These are phyloP conservation scores for Phytophthora citricola DNA, from an alignment of 352 stramenopile species.

Conservation along the genomic window DNA sequence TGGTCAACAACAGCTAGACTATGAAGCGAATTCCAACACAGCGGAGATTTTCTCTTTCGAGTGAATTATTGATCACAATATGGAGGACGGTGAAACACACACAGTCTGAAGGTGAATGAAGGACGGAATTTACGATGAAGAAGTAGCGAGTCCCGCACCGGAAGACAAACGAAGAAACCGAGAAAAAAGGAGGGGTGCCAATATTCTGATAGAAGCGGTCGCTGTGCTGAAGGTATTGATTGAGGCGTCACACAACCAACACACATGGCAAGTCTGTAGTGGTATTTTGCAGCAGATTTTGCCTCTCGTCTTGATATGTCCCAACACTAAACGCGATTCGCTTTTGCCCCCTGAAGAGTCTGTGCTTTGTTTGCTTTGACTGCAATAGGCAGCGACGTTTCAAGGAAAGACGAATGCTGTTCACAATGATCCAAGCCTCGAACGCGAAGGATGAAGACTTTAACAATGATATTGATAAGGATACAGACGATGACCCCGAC, in stretches of 20 bases:
- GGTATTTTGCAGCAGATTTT: slow-evolving; percentile 18
- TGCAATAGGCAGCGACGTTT: slow-evolving; percentile 26
- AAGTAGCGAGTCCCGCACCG: slow-evolving; percentile 21
- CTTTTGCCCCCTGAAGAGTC: slow-evolving; percentile 30
- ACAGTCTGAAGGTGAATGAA: slow-evolving; percentile 24
- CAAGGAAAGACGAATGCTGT: slow-evolving; percentile 13
- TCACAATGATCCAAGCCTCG: too few species aligned
- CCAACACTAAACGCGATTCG: slow-evolving; percentile 28
- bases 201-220: slow-evolving; percentile 17
- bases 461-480: slow-evolving; percentile 9
- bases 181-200: slow-evolving; percentile 13
- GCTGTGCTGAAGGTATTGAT: slow-evolving; percentile 12
- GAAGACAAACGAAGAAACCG: slow-evolving; percentile 32
- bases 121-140: slow-evolving; percentile 13
- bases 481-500: not conserved
- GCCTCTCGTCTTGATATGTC: slow-evolving; percentile 15
- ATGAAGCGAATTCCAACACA: not conserved
- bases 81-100: slow-evolving; percentile 6
- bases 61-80: slow-evolving; percentile 8
- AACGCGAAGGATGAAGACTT: not conserved
- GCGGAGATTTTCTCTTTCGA: too few species aligned
- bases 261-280: slow-evolving; percentile 26
- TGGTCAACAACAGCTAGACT: slow-evolving; percentile 59
- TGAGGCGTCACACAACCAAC: slow-evolving; percentile 33
- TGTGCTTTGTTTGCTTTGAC: slow-evolving; percentile 14